Conservation (phyloP, 352 stramenopile species). For the Aphanomyces invadans region DNA sequence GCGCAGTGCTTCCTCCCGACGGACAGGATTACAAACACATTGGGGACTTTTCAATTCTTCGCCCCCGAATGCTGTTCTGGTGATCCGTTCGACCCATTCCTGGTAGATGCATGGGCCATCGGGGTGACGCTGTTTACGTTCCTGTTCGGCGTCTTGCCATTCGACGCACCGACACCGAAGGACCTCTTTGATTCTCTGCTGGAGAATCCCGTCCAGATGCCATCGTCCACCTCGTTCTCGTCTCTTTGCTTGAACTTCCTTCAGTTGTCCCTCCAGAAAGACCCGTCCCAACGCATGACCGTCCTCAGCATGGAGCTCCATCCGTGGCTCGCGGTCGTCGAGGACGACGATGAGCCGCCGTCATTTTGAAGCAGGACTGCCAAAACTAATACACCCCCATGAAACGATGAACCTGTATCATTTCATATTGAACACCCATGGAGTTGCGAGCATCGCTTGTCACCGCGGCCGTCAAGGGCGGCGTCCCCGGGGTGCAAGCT, state of each 20-base stretch:
- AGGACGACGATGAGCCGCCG: constrained; percentile 51
- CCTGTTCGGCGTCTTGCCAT: constrained; percentile 72
- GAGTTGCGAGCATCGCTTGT: background rate
- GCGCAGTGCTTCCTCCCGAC: constrained; percentile 35
- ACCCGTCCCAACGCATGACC: constrained; percentile 44
- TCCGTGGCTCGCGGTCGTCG: constrained; percentile 42
- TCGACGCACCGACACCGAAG: constrained; percentile 56
- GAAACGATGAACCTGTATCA: background rate
- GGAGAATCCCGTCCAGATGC: constrained; percentile 36
- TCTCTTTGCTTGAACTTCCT: constrained; percentile 44
- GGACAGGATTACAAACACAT: constrained; percentile 51
- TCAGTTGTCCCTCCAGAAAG: constrained; percentile 39
- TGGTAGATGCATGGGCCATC: constrained; percentile 79
- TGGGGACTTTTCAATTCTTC: constrained; percentile 87
- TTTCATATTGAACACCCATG: background rate
- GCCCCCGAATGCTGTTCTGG: constrained; percentile 82
- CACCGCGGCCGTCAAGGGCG: background rate
- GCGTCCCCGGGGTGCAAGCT: background rate
- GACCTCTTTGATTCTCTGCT: constrained; percentile 77
- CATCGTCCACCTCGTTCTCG: constrained; percentile 28
- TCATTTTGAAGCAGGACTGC: constrained; percentile 42
- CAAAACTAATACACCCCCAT: background rate
- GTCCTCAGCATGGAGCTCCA: constrained; percentile 45
- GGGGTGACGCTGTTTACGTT: constrained; percentile 83
- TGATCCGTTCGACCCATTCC: constrained; percentile 74